These are phyloP conservation scores for Fusarium sp. DNA, from an alignment of 2,329 filamentous ascomycete species.

Conservation along the genomic window DNA sequence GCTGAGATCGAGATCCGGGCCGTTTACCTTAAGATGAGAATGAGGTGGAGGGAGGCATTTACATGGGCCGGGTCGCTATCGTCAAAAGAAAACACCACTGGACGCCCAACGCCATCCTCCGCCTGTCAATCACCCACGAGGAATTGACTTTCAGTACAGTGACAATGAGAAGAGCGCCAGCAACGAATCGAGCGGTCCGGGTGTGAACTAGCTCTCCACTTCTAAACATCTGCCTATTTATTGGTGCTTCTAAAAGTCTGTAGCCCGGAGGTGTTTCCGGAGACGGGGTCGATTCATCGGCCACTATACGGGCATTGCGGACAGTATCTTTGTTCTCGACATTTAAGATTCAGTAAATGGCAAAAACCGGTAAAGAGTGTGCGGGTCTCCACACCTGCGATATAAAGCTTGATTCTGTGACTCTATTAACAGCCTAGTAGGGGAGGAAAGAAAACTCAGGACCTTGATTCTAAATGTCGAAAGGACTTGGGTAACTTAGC, in stretches of 20 bases:
- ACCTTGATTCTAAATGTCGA: neutral
- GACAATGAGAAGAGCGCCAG: constrained; percentile 3
- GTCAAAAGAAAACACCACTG: neutral
- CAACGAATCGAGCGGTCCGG: constrained; percentile 2
- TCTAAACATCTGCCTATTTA: constrained; percentile 10
- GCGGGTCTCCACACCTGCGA: constrained; percentile 8
- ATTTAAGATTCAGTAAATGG: neutral
- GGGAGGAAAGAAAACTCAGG: neutral
- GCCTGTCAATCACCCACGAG: constrained; percentile 24
- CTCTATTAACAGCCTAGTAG: neutral
- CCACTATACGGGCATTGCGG: constrained; percentile 3
- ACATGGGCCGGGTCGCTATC: neutral
- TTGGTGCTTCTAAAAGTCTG: constrained; percentile 10
- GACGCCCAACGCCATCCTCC: constrained; percentile 20
- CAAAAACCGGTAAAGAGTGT: neutral
- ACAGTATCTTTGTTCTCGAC: neutral
- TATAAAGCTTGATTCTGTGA: constrained; percentile 1
- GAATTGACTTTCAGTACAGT: constrained; percentile 10
- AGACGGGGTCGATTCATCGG: constrained; percentile 24
- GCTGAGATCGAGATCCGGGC: constrained; percentile 28
- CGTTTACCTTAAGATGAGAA: constrained; percentile 22
- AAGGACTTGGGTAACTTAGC: neutral
- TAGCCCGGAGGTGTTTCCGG: constrained; percentile 34
- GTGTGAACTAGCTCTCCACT: constrained; percentile 23
- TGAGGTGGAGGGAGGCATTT: constrained; percentile 23